Evolutionary conservation across 176 grass and related monocot genomes (phyloP), one percentile per base, ranked within the genome.

Genomic region (Eremochloa ophiuroides): DNA sequence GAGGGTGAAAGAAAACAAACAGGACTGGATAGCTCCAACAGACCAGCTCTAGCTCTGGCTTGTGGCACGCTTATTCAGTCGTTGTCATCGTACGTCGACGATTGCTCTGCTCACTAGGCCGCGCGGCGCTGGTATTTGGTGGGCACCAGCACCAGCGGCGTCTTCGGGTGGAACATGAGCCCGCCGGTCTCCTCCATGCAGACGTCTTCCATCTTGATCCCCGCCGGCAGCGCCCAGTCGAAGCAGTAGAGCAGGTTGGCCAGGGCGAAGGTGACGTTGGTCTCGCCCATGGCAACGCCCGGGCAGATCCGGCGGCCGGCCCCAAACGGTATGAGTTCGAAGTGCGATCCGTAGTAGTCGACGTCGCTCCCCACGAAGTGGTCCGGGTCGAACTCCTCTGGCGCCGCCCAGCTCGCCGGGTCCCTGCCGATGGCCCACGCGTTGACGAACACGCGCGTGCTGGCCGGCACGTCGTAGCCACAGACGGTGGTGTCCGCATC

Each of bases 311-410:
- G 66, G 10, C 85, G 69, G 11, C 85, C 85, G 7, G 71, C 71
- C 0, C 85, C 85, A 28, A 87, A 87, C 28, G 85, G 79, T 26
- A 87, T 15, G 0, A 74, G 77, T 66, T 88, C 50, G 16, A 88
- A 74, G 76, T 80, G 28, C 23, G n/a, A 53, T 12, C 86, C 86
- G 33, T 67, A 68, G 17, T 66, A 88, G 29, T 88, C 86, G 2
- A 72, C 47, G 22, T 35, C 46, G 28, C 43, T 73, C 5, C 1
- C 44, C 15, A 28, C 14, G 55, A 88, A 88, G 29, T 81, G 79
- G 3, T 88, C 74, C 58, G 86, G 86, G 2, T 58, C 6, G 86
- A 88, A 88, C 46, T 66, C 80, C 80, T 88, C 86, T 0, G 86
- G 8, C 18, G 18, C 15, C 0, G 22, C 5, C 80, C 86, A 88